Evolutionary conservation across 495 filamentous ascomycete species (phyloP).

Genomic region (Hypoxylon rickii): DNA sequence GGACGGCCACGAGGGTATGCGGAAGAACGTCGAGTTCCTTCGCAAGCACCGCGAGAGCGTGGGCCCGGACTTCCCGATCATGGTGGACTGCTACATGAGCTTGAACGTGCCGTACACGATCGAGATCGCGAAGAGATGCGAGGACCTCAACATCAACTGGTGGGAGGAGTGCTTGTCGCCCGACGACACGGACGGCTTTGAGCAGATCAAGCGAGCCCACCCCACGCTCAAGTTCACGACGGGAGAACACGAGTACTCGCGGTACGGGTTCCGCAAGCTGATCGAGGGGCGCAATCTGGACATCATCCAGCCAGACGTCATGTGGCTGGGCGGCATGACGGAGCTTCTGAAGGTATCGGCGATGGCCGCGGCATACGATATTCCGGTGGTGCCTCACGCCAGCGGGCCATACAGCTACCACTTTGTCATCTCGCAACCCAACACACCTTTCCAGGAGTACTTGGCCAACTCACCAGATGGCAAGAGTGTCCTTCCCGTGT

Average conservation of each 20-base stretch:
- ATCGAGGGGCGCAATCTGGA: slow-evolving; percentile 90
- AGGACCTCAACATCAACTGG: slow-evolving; percentile 89
- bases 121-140: slow-evolving; percentile 78
- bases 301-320: slow-evolving; percentile 93
- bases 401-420: slow-evolving; percentile 94
- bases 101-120: slow-evolving; percentile 91
- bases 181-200: slow-evolving; percentile 89
- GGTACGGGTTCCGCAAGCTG: slow-evolving; percentile 91
- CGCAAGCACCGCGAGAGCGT: slow-evolving; percentile 81
- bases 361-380: slow-evolving; percentile 88
- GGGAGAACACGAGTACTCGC: slow-evolving; percentile 91
- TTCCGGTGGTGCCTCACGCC: slow-evolving; percentile 92
- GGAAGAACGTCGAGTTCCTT: slow-evolving; percentile 88
- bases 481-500: slow-evolving; percentile 84
- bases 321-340: slow-evolving; percentile 94
- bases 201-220: slow-evolving; percentile 83
- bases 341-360: slow-evolving; percentile 88
- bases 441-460: slow-evolving; percentile 93
- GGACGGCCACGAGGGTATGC: slow-evolving; percentile 76
- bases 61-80: slow-evolving; percentile 87
- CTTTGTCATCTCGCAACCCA: slow-evolving; percentile 87
- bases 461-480: slow-evolving; percentile 90
- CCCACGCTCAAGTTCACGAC: slow-evolving; percentile 93
- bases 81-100: slow-evolving; percentile 97
- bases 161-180: slow-evolving; percentile 92